Percentiles rank a stretch among this genome's conserved stretches.
Evolutionary conservation across 192 early-diverging fungal species (phyloP).

Genomic region (Umbelopsis sp.): DNA sequence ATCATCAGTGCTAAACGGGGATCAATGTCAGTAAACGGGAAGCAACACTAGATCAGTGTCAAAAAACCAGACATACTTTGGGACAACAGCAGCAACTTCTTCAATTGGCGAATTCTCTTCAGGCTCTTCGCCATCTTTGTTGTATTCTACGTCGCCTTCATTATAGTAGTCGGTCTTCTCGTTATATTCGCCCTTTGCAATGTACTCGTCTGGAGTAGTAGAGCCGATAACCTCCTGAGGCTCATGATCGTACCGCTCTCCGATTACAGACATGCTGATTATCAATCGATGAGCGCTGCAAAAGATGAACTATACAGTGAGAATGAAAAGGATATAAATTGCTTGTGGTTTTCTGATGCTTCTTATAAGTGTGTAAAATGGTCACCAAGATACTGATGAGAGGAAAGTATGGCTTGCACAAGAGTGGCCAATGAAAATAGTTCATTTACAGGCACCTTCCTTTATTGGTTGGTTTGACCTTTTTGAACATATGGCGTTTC

Average conservation of each 20-base stretch:
- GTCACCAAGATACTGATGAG: no score
- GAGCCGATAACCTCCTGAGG: neutral
- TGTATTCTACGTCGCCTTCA: conserved; percentile 30
- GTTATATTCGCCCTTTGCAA: neutral
- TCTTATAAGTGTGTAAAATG: no score
- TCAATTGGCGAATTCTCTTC: conserved; percentile 50
- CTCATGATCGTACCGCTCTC: conserved; percentile 10
- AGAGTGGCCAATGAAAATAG: neutral
- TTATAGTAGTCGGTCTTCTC: conserved; percentile 32
- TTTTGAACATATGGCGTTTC: conserved; percentile 12
- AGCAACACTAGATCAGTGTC: neutral
- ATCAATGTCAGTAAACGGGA: neutral
- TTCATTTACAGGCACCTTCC: neutral
- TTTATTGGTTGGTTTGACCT: conserved; percentile 16
- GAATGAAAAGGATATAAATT: no score
- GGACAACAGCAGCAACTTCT: conserved; percentile 50
- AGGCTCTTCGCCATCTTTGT: conserved; percentile 32
- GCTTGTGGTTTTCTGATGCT: no score
- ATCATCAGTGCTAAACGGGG: conserved; percentile 47
- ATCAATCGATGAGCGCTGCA: neutral
- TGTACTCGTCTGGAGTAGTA: neutral
- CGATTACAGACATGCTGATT: conserved; percentile 5
- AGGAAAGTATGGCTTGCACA: neutral
- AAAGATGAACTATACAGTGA: no score
- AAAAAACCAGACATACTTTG: conserved; percentile 34